Evolutionary conservation across 2,329 filamentous ascomycete species (phyloP).

Genomic region (Dothideomycetes sp.): DNA sequence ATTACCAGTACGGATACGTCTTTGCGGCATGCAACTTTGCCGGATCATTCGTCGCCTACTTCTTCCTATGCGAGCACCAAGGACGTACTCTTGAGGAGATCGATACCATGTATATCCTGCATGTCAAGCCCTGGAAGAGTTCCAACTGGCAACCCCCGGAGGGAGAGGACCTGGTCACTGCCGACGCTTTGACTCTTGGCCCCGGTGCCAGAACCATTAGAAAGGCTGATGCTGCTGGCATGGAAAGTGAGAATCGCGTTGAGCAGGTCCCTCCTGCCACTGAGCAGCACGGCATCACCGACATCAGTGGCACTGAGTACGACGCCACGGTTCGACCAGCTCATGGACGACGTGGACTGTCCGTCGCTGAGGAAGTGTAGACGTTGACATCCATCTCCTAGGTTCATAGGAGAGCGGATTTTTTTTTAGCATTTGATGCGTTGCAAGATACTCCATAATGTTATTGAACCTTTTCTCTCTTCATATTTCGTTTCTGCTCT

Average conservation of each 20-base stretch:
- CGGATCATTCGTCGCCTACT: slow-evolving; percentile 24
- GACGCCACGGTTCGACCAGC: slow-evolving; percentile 12
- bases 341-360: not conserved
- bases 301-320: slow-evolving; percentile 17
- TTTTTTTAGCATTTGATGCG: not conserved
- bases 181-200: slow-evolving; percentile 18
- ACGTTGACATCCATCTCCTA: not conserved
- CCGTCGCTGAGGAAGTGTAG: not conserved
- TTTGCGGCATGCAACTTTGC: slow-evolving; percentile 26
- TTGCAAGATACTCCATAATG: not conserved
- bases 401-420: not conserved
- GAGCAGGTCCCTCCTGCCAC: slow-evolving; percentile 13
- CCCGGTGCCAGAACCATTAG: slow-evolving; percentile 20
- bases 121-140: slow-evolving; percentile 22
- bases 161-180: slow-evolving; percentile 16
- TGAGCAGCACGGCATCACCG: slow-evolving; percentile 16
- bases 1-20: slow-evolving; percentile 28
- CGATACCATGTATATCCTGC: slow-evolving; percentile 27
- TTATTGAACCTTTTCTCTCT: not conserved
- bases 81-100: slow-evolving; percentile 28
- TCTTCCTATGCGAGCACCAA: slow-evolving; percentile 27
- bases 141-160: slow-evolving; percentile 21
- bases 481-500: not conserved
- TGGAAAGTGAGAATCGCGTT: slow-evolving; percentile 10
- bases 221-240: slow-evolving; percentile 18